Conservation (phyloP, 179 eudicot species). For the Carnegiea gigantea region DNA sequence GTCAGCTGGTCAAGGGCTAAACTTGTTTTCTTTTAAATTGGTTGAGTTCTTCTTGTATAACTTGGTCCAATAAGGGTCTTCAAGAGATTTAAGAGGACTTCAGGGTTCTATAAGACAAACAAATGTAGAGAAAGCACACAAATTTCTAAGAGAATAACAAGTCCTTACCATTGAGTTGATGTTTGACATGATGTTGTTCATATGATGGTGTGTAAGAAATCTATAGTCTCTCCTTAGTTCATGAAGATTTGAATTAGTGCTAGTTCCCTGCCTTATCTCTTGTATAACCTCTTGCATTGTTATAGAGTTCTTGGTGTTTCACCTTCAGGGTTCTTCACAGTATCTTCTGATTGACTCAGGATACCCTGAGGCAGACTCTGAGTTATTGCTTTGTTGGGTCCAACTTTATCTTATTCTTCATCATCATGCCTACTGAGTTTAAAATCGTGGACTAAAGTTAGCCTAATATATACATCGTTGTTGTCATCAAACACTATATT, state of each 20-base stretch:
- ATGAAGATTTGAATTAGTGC: no score
- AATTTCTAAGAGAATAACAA: not conserved
- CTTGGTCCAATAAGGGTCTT: not conserved
- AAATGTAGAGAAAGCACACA: not conserved
- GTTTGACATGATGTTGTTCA: not conserved
- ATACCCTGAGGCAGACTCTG: no score
- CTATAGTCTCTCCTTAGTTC: not conserved
- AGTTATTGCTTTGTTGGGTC: no score
- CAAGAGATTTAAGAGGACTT: not conserved
- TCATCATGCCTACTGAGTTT: not conserved
- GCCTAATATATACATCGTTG: not conserved
- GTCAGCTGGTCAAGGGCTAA: not conserved
- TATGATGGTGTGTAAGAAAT: not conserved
- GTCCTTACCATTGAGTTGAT: not conserved
- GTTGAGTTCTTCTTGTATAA: not conserved
- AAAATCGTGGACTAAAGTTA: no score
- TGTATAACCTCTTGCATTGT: no score
- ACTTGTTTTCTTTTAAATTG: not conserved
- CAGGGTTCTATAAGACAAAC: not conserved
- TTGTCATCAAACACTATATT: not conserved
- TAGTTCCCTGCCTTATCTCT: no score
- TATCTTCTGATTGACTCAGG: no score
- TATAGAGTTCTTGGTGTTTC: no score
- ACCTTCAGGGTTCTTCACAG: no score
- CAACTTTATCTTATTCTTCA: not conserved